Percentiles rank a stretch among this genome's conserved stretches.
Conservation (phyloP, 805 yeast genomes). For the Dipodascopsis uninucleata region DNA sequence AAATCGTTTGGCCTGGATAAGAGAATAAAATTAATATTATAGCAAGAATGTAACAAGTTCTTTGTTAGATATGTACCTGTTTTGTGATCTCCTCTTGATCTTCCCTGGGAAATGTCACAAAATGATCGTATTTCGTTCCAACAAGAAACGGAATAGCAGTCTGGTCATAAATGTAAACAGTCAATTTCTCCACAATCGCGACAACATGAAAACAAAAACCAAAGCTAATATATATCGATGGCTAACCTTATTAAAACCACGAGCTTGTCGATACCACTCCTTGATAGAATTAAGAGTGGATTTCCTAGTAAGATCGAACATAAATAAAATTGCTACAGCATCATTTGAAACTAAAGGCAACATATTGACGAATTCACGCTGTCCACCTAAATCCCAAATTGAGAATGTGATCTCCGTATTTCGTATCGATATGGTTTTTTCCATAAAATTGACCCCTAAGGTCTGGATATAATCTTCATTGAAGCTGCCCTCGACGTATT, state of each 20-base stretch:
- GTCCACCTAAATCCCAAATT: constrained; percentile 96
- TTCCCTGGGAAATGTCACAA: constrained; percentile 69
- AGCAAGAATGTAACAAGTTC: not conserved
- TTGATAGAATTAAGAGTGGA: constrained; percentile 81
- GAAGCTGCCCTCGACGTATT: constrained; percentile 91
- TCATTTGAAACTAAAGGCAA: constrained; percentile 87
- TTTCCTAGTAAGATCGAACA: constrained; percentile 85
- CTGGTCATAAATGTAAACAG: constrained; percentile 15
- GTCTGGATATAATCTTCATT: constrained; percentile 93
- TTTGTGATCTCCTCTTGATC: constrained; percentile 82
- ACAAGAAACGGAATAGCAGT: constrained; percentile 87
- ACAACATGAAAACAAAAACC: too few species aligned
- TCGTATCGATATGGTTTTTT: constrained; percentile 76
- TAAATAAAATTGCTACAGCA: constrained; percentile 84
- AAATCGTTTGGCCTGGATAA: constrained; percentile 58
- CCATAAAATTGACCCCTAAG: constrained; percentile 89
- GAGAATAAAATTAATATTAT: not conserved
- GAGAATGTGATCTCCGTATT: constrained; percentile 86
- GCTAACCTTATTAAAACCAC: constrained; percentile 76
- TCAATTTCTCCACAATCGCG: not conserved
- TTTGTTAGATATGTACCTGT: constrained; percentile 37
- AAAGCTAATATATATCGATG: not conserved
- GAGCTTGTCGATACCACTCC: constrained; percentile 91
- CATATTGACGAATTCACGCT: constrained; percentile 92
- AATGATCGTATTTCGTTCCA: constrained; percentile 90